Evolutionary conservation across 176 grass and related monocot genomes (phyloP).

Genomic region (Aegilops umbellulata): DNA sequence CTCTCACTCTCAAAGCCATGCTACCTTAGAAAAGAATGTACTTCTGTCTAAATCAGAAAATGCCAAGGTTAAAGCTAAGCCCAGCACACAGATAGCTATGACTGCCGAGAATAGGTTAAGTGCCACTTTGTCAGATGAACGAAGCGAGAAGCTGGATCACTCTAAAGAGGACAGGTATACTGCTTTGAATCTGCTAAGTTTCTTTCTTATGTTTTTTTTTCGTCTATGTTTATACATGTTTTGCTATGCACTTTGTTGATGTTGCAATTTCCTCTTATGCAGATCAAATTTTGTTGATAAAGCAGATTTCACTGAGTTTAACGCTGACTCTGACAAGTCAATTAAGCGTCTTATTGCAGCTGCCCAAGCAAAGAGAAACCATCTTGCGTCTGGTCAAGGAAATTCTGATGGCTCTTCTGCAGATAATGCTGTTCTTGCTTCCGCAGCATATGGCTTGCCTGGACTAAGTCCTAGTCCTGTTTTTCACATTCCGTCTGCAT

Average conservation of each 20-base stretch:
- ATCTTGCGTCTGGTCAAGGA: conserved; percentile 72
- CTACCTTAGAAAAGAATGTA: conserved; percentile 44
- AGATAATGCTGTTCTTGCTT: conserved; percentile 54
- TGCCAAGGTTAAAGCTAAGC: conserved; percentile 47
- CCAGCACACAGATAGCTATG: conserved; percentile 28
- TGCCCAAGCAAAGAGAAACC: conserved; percentile 90
- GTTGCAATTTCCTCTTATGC: conserved; percentile 30
- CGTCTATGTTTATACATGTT: not conserved
- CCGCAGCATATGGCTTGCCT: conserved; percentile 53
- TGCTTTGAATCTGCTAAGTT: not conserved
- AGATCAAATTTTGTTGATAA: conserved; percentile 55
- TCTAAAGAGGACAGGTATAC: conserved; percentile 67
- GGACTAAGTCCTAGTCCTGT: conserved; percentile 71
- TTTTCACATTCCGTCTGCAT: conserved; percentile 55
- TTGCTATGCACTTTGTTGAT: conserved; percentile 18
- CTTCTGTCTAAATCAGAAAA: conserved; percentile 61
- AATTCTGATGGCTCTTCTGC: conserved; percentile 46
- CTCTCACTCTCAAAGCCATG: conserved; percentile 39
- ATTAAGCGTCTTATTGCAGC: conserved; percentile 98
- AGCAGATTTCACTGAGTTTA: conserved; percentile 33
- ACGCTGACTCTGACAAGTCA: conserved; percentile 52
- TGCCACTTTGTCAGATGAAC: conserved; percentile 44
- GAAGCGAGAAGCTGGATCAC: conserved; percentile 42
- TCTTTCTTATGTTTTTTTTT: not conserved
- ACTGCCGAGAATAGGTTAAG: conserved; percentile 44